Evolutionary conservation across 495 filamentous ascomycete species (phyloP).

Genomic region (Lasiosphaeria ovina): DNA sequence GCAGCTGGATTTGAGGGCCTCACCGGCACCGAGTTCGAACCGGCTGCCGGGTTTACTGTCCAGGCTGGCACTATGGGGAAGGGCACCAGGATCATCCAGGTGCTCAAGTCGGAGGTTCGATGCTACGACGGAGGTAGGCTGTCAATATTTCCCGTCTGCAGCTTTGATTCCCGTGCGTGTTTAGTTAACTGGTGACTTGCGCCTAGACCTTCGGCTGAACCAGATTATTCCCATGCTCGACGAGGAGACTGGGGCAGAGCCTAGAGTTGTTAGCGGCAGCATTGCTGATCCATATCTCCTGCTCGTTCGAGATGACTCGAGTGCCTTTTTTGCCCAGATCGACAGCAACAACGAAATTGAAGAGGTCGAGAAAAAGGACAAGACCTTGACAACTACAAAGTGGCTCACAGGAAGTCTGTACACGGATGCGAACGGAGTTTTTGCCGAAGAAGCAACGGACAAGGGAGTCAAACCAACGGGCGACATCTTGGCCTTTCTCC

Average conservation of each 20-base stretch:
- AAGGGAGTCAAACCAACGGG: slow-evolving; percentile 43
- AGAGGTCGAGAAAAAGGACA: slow-evolving; percentile 63
- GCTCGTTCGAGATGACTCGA: slow-evolving; percentile 77
- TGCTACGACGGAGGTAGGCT: slow-evolving; percentile 81
- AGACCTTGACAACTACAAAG: slow-evolving; percentile 52
- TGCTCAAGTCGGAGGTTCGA: slow-evolving; percentile 77
- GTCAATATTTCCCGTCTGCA: slow-evolving; percentile 8
- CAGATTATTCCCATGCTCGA: slow-evolving; percentile 91
- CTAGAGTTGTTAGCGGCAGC: slow-evolving; percentile 73
- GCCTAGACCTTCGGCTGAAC: slow-evolving; percentile 71
- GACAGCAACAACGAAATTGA: slow-evolving; percentile 83
- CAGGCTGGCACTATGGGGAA: slow-evolving; percentile 75
- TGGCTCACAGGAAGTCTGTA: slow-evolving; percentile 85
- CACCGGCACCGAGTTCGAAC: slow-evolving; percentile 79
- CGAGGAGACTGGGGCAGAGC: slow-evolving; percentile 75
- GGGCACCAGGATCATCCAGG: slow-evolving; percentile 76
- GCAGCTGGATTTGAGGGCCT: slow-evolving; percentile 63
- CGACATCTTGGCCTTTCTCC: slow-evolving; percentile 67
- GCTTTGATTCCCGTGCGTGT: slow-evolving; percentile 19
- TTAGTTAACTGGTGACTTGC: slow-evolving; percentile 14
- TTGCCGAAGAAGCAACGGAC: slow-evolving; percentile 45
- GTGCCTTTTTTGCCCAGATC: slow-evolving; percentile 63
- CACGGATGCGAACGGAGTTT: slow-evolving; percentile 57
- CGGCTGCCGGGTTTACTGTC: slow-evolving; percentile 77
- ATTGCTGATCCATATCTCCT: slow-evolving; percentile 87